Evolutionary conservation across 352 stramenopile species (phyloP), one percentile per base, ranked within the genome.

Genomic region (Blastocystis sp.): DNA sequence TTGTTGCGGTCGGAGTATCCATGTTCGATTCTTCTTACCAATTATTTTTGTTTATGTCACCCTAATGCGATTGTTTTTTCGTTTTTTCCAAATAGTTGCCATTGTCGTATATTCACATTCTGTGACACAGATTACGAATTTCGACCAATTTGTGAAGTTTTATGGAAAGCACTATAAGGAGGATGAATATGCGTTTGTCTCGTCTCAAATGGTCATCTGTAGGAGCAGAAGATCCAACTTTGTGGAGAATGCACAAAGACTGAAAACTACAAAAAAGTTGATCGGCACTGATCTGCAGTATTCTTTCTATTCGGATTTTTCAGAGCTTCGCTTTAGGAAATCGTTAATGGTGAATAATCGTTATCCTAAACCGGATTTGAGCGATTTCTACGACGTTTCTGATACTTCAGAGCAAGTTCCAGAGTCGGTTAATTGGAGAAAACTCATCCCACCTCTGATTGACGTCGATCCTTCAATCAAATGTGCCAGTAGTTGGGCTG

Each of bases 161-260:
- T 80, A 63, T 45, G 70, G 70, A 62, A 80, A 80, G 43, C 70
- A 63, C 23, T 80, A 80, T 41, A 80, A 80, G 55, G 70, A 80
- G 3, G 70, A 80, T 53, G 70, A 80, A 80, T 80, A 80, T 80
- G 70, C 47, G 70, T 80, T 61, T 34, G 13, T 18, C 41, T 43
- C 3, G 41, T 8, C 7, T 39, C 6, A 41, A 79, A 34, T 7
- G 1, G 39, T 45, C n/a, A 47, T 47, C 5, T 5, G 3, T 80
- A 80, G 70, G n/a, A 54, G 50, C 55, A 20, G 70, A 15, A 50
- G 70, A 26, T 20, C 20, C 45, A 80, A 80, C 45, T 80, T 61
- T 63, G 70, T 47, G 15, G 11, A 41, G 23, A 80, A 80, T 47
- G 39, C 43, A 34, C 34, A 41, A 20, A 41, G 45, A 41, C 41